Conservation (phyloP, 805 yeast genomes). For the Komagataella ulmi region DNA sequence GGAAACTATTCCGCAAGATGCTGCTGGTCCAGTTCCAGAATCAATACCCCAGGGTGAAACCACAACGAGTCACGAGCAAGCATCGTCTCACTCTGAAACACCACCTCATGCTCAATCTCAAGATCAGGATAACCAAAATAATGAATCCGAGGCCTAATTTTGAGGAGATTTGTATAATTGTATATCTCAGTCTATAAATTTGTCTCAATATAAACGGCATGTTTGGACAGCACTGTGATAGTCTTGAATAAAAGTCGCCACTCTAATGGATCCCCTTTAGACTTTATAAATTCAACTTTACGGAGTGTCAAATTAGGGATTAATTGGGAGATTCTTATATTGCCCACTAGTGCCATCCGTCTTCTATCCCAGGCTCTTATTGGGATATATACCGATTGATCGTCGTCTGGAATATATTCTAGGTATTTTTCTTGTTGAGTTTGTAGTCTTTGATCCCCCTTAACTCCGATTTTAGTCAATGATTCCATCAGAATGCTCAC, state of each 20-base stretch:
- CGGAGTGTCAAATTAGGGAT: slow-evolving; percentile 24
- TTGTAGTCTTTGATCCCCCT: slow-evolving; percentile 3
- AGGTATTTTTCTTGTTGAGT: slow-evolving; percentile 1
- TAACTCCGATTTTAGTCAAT: slow-evolving; percentile 27
- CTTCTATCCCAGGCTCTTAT: slow-evolving; percentile 29
- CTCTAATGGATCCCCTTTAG: slow-evolving; percentile 57
- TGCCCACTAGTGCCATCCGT: slow-evolving; percentile 30
- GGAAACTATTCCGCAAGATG: neutral
- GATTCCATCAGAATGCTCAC: slow-evolving; percentile 27
- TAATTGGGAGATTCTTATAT: slow-evolving; percentile 26
- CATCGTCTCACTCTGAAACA: neutral
- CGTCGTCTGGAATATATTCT: neutral
- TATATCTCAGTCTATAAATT: neutral
- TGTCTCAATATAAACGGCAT: slow-evolving; percentile 32
- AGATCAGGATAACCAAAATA: neutral
- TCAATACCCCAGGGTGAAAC: neutral
- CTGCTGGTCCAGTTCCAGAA: neutral
- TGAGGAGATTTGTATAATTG: neutral
- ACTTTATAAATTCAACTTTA: slow-evolving; percentile 39
- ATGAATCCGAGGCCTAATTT: neutral
- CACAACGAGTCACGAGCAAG: neutral
- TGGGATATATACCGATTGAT: slow-evolving; percentile 9
- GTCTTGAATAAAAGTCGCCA: slow-evolving; percentile 58
- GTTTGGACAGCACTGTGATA: slow-evolving; percentile 42
- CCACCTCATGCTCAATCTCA: neutral